phyloP scores from a whole-genome alignment of 2,329 filamentous ascomycete species.

The Aureobasidium musti region DNA sequence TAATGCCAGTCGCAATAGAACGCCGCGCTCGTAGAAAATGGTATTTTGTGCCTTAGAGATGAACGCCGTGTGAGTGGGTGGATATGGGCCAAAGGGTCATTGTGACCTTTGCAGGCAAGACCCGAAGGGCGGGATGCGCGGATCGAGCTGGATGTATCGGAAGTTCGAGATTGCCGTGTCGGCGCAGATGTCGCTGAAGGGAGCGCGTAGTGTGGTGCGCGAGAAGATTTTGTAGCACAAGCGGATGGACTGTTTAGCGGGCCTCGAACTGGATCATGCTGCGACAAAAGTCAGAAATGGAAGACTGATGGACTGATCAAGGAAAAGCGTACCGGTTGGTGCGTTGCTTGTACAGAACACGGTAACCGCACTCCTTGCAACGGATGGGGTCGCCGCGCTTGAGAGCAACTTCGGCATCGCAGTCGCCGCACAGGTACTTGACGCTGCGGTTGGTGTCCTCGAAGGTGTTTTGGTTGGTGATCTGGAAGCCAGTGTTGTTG shows the following conservation, averaged over 20 bases:
- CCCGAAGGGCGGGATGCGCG: not conserved
- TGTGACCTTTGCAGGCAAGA: not conserved
- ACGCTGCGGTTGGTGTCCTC: conserved; percentile 51
- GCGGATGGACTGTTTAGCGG: conserved; percentile 54
- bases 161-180: not conserved
- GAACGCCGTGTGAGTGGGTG: not conserved
- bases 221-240: conserved; percentile 5
- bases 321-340: conserved; percentile 76
- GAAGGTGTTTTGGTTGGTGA: conserved; percentile 53
- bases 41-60: not conserved
- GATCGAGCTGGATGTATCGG: not conserved
- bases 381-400: conserved; percentile 78
- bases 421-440: conserved; percentile 72
- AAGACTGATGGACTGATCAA: not conserved
- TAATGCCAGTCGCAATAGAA: conserved; percentile 6
- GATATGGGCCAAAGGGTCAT: not conserved
- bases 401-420: conserved; percentile 73
- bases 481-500: conserved; percentile 36
- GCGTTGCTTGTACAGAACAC: conserved; percentile 95
- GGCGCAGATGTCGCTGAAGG: too few species aligned
- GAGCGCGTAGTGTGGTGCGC: not conserved
- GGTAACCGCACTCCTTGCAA: conserved; percentile 90
- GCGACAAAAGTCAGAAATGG: conserved; percentile 8
- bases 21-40: conserved; percentile 21
- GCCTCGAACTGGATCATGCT: conserved; percentile 99